phyloP scores from a whole-genome alignment of 2,329 filamentous ascomycete species.

The Immersiporthe knoxdaviesiana region DNA sequence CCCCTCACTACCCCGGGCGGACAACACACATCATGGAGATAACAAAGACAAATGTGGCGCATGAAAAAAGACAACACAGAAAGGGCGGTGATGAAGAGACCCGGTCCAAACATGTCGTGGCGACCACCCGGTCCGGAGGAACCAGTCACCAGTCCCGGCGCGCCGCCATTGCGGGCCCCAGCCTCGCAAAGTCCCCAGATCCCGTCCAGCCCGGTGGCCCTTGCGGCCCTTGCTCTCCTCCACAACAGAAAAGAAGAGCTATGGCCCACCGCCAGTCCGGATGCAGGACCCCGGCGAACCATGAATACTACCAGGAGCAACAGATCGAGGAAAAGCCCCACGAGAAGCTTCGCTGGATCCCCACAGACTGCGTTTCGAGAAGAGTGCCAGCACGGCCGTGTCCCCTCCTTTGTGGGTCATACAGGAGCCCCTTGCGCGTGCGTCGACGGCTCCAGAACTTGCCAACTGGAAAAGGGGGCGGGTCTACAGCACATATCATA shows the following conservation, averaged over 20 bases:
- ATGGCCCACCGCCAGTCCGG: constrained; percentile 4
- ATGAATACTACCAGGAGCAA: constrained; percentile 5
- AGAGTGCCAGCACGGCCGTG: constrained; percentile 23
- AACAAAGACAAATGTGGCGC: not conserved
- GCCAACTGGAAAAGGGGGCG: not conserved
- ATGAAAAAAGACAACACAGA: not conserved
- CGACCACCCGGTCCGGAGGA: constrained; percentile 11
- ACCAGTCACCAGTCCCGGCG: constrained; percentile 1
- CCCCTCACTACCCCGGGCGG: not conserved
- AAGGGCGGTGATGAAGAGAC: constrained; percentile 16
- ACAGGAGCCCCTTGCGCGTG: constrained; percentile 14
- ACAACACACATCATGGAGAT: constrained; percentile 11
- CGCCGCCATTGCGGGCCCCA: constrained; percentile 20
- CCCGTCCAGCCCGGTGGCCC: constrained; percentile 16
- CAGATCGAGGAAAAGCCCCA: not conserved
- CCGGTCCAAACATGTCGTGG: constrained; percentile 18
- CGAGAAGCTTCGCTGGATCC: constrained; percentile 5
- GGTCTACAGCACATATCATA: not conserved
- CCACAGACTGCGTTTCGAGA: constrained; percentile 24
- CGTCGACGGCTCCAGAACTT: constrained; percentile 3
- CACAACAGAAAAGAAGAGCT: constrained; percentile 3
- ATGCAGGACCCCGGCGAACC: constrained; percentile 4
- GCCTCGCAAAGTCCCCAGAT: constrained; percentile 19
- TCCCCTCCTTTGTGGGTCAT: not conserved
- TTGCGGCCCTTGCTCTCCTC: not conserved